Conservation (phyloP, 2,329 filamentous ascomycete species). For the Calonectria henricotiae region DNA sequence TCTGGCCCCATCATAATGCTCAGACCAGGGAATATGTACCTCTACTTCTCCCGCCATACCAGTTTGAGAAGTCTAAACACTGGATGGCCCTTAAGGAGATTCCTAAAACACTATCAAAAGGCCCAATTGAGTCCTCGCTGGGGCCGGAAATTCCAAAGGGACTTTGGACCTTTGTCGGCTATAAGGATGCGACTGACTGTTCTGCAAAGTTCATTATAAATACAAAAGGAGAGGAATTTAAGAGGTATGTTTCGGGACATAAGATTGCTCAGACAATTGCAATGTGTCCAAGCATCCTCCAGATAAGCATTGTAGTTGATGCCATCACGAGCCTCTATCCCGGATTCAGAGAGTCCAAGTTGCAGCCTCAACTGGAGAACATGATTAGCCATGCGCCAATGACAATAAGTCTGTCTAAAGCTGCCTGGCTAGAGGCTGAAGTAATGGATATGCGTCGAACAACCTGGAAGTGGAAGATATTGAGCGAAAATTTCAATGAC, state of each 20-base stretch:
- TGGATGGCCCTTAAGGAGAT: background rate
- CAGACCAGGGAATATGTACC: background rate
- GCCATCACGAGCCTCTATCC: background rate
- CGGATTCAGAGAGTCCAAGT: background rate
- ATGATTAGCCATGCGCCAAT: background rate
- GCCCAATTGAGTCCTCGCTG: no score
- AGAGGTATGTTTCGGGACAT: background rate
- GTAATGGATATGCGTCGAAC: no score
- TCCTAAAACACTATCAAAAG: no score
- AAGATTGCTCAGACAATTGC: background rate
- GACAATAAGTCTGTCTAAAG: background rate
- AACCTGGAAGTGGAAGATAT: no score
- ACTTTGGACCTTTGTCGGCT: background rate
- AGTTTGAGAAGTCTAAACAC: constrained; percentile 4
- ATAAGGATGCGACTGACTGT: background rate
- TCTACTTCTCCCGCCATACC: background rate
- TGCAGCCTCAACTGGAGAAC: background rate
- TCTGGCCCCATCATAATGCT: background rate
- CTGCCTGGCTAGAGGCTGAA: background rate
- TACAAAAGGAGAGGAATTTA: background rate
- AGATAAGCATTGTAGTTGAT: background rate
- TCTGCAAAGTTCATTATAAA: background rate
- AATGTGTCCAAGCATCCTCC: constrained; percentile 9
- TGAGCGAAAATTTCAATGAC: no score
- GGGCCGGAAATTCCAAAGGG: background rate